phyloP scores from a whole-genome alignment of 1,139 yeast genomes.

The Hanseniaspora sp. region DNA sequence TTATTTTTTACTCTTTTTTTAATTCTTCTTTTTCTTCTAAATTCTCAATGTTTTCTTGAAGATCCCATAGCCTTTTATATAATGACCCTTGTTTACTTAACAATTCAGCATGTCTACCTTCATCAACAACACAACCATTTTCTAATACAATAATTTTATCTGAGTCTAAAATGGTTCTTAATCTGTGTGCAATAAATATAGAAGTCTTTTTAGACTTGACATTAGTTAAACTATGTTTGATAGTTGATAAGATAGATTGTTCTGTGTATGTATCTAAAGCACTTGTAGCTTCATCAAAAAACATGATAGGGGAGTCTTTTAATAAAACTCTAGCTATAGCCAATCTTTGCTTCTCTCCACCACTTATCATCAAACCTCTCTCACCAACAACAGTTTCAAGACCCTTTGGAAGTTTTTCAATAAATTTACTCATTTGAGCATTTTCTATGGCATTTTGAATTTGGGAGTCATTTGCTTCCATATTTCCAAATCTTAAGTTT shows the following conservation, averaged over 20 bases:
- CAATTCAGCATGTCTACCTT: conserved; percentile 66
- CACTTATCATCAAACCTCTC: conserved; percentile 95
- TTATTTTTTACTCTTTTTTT: neutral
- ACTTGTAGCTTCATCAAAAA: conserved; percentile 94
- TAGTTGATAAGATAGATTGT: conserved; percentile 65
- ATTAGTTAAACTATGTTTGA: conserved; percentile 47
- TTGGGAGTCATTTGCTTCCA: conserved; percentile 64
- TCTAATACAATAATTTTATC: conserved; percentile 84
- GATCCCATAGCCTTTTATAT: conserved; percentile 75
- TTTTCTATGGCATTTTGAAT: conserved; percentile 50
- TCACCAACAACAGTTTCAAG: conserved; percentile 88
- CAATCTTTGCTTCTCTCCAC: conserved; percentile 93
- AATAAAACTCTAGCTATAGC: conserved; percentile 83
- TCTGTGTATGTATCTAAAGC: conserved; percentile 96
- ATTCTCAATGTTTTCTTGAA: conserved; percentile 69
- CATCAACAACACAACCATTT: conserved; percentile 71
- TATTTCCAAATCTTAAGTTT: conserved; percentile 76
- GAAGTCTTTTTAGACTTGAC: conserved; percentile 44
- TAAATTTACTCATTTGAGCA: conserved; percentile 57
- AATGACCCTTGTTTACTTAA: conserved; percentile 45
- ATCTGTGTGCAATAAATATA: conserved; percentile 84
- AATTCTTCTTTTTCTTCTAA: conserved; percentile 27
- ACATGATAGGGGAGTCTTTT: conserved; percentile 78
- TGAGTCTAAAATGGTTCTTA: conserved; percentile 87
- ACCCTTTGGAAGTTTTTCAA: conserved; percentile 72